phyloP scores from a whole-genome alignment of 1,284 basidiomycete genomes.

The Ceratobasidium theobromae region DNA sequence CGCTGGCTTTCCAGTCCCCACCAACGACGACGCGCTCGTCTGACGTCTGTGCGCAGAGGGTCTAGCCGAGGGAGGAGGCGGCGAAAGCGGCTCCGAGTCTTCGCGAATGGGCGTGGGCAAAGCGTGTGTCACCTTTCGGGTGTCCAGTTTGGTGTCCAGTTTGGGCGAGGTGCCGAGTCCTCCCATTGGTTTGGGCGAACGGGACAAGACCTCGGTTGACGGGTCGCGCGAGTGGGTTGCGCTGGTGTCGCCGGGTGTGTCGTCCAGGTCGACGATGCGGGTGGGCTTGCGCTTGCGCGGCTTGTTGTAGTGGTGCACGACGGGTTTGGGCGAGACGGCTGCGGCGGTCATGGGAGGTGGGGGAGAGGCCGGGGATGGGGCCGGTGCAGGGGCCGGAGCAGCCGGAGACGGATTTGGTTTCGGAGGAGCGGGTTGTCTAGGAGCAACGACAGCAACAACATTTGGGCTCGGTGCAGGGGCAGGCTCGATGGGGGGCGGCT shows the following conservation, averaged over 20 bases:
- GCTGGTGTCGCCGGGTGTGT: neutral
- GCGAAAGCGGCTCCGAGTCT: constrained; percentile 11
- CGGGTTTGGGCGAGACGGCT: constrained; percentile 8
- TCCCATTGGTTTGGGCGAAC: neutral
- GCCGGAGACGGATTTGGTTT: constrained; percentile 16
- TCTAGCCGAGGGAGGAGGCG: neutral
- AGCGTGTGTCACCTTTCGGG: constrained; percentile 4
- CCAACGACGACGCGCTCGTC: constrained; percentile 24
- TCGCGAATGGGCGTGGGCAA: constrained; percentile 17
- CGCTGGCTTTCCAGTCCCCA: neutral
- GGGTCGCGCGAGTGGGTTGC: constrained; percentile 33
- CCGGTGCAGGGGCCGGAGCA: constrained; percentile 18
- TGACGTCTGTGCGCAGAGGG: constrained; percentile 2
- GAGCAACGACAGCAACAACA: constrained; percentile 55
- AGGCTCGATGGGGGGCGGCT: constrained; percentile 19
- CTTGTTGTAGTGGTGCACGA: constrained; percentile 18
- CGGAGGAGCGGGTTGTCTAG: constrained; percentile 3
- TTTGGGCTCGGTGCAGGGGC: constrained; percentile 52
- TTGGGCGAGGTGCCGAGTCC: neutral
- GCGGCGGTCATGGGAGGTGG: constrained; percentile 4
- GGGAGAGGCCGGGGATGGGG: neutral
- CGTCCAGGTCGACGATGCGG: constrained; percentile 39
- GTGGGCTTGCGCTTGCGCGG: constrained; percentile 36
- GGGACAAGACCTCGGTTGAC: constrained; percentile 40
- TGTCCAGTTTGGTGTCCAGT: neutral